Conservation (phyloP, 148 eudicot genomes). For the Nepenthes mirabilis region DNA sequence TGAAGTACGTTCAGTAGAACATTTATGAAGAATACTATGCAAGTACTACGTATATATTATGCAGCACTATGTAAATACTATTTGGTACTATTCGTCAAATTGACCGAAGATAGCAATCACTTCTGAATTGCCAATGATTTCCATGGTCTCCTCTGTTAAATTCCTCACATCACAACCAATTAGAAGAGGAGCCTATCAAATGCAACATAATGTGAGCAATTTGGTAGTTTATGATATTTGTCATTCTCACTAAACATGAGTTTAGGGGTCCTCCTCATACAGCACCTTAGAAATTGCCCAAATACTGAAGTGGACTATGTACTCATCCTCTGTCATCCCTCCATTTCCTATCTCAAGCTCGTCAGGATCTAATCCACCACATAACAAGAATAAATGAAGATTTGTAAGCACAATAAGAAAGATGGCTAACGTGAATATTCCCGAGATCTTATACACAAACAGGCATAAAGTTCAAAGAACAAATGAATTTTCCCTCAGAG, state of each 20-base stretch:
- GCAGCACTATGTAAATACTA: too few relatives aligned
- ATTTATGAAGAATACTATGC: not conserved
- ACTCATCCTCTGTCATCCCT: constrained; percentile 64
- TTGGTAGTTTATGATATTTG: too few relatives aligned
- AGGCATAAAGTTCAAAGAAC: not conserved
- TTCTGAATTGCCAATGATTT: constrained; percentile 47
- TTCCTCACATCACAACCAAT: constrained; percentile 70
- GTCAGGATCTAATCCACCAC: constrained; percentile 56
- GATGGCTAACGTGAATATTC: not conserved
- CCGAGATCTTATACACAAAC: not conserved
- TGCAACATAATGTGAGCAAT: too few relatives aligned
- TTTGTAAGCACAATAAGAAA: not conserved
- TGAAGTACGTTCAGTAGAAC: too few relatives aligned
- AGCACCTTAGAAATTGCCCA: constrained; percentile 82
- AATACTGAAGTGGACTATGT: constrained; percentile 71
- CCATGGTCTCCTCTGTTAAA: constrained; percentile 33
- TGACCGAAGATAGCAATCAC: constrained; percentile 62
- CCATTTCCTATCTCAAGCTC: constrained; percentile 99
- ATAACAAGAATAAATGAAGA: not conserved
- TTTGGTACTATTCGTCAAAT: constrained; percentile 20
- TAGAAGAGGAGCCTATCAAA: constrained; percentile 60
- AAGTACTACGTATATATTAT: too few relatives aligned
- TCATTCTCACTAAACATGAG: too few relatives aligned
- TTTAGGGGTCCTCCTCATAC: not conserved
- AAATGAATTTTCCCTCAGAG: not conserved